Evolutionary conservation across 176 grass and related monocot genomes (phyloP), one percentile per base, ranked within the genome.

Genomic region (Musa itinerans): DNA sequence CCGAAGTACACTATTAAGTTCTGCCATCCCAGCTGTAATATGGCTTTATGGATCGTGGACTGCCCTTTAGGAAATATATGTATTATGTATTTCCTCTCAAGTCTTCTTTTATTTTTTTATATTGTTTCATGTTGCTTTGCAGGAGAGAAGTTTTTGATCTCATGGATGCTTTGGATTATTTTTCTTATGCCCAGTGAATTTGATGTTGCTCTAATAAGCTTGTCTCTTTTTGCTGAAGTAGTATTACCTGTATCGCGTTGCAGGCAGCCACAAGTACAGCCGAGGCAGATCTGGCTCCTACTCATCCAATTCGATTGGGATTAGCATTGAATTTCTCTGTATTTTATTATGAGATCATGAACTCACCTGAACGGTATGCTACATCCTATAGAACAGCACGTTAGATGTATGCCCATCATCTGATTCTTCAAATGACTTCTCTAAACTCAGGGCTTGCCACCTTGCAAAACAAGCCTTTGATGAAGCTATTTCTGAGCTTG

Each of bases 301-400:
- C 88, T 66, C 78, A 90, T 70, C 88, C 88, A 75, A 81, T 84
- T 70, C 78, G 88, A 17, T 69, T 90, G 66, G 84, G 88, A 63
- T 69, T 90, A 1, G 88, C 88, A 65, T 77, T 90, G 81, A 90
- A 90, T 80, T 84, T 84, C 70, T 84, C 88, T 75, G 88, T 90
- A 52, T 86, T 90, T 73, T 84, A 90, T 72, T 86, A 86, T 76
- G 88, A 90, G 78, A 90, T 90, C 53, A 86, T 90, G 88, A 90
- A 86, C 34, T 90, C 88, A 68, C 84, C 88, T 56, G 88, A 90
- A 56, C 86, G 81, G 88, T 90, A 86, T 65, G 56, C 11, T 11
- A 15, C n/a, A 20, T 70, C 19, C 2, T n/a, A 70, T 50, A n/a
- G 5, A 50, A 43, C 34, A 43, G 9, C 16, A 21, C n/a, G 17